phyloP scores from a whole-genome alignment of 331 rosid species.

The Rhamnella rubrinervis region DNA sequence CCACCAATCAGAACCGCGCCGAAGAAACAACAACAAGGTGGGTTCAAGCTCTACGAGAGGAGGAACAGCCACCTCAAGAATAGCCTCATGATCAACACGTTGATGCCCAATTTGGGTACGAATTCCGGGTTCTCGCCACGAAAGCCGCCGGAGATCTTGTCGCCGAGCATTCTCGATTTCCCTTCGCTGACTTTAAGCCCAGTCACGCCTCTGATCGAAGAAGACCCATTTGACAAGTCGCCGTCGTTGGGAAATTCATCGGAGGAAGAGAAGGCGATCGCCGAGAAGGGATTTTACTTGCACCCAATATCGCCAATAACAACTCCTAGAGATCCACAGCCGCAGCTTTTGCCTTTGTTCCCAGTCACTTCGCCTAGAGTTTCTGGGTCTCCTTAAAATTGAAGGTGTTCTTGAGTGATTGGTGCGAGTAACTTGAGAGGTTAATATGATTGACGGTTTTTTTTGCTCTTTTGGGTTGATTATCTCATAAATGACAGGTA shows the following conservation, averaged over 20 bases:
- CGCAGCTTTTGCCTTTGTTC: conserved; percentile 78
- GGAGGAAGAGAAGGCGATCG: conserved; percentile 89
- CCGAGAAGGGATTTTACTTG: conserved; percentile 83
- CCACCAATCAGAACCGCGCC: conserved; percentile 71
- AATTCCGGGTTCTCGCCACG: conserved; percentile 71
- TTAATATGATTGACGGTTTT: conserved; percentile 23
- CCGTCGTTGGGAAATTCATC: conserved; percentile 77
- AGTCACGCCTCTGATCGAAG: conserved; percentile 67
- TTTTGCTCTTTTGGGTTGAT: background rate
- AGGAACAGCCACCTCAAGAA: conserved; percentile 64
- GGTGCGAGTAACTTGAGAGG: conserved; percentile 28
- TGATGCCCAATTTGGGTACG: conserved; percentile 64
- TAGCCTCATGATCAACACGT: conserved; percentile 75
- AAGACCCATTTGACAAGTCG: conserved; percentile 51
- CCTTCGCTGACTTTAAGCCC: conserved; percentile 81
- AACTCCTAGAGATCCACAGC: conserved; percentile 65
- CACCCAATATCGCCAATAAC: conserved; percentile 66
- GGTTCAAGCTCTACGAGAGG: conserved; percentile 91
- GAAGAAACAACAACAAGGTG: conserved; percentile 46
- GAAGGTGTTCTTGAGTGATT: conserved; percentile 16
- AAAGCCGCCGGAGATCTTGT: conserved; percentile 47
- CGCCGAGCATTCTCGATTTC: conserved; percentile 64
- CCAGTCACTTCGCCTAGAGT: conserved; percentile 84
- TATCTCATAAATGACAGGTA: conserved; percentile 36
- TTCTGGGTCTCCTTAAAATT: conserved; percentile 48